Evolutionary conservation across 495 filamentous ascomycete genomes (phyloP), one percentile per base, ranked within the genome.

Genomic region (Podospora conica): DNA sequence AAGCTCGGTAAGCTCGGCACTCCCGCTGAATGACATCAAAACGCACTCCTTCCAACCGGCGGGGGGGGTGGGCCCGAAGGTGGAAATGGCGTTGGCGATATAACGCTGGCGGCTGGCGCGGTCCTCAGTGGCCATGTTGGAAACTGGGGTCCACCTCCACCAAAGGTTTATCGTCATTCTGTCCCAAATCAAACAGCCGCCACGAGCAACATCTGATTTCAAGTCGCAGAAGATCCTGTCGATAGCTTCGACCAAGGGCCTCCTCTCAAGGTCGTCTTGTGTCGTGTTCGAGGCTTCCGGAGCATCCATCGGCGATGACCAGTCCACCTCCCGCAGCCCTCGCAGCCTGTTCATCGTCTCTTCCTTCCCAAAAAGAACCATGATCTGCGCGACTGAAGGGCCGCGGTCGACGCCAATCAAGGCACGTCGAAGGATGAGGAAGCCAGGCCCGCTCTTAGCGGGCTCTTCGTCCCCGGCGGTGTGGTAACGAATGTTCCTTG

Each of bases 391-490:
- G 22, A 90, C 76, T 2, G 79, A 71, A 12, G 89, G 87, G 0
- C 91, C 91, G 3, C 83, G 76, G 10, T 77, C 76, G 9, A 82
- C 84, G 20, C 78, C 88, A 0, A 80, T 73, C 29, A 94, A 59
- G 1, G 87, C 87, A 86, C 91, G 90, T 58, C 91, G 84, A 62
- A 93, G 75, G 66, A 88, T 84, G 54, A 81, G 77, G 69, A 87
- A 79, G 8, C 54, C 31, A 24, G 55, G n/a, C 21, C 55, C 23
- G 10, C 1, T 0, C 5, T 2, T 57, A 21, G 23, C 3, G 40
- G 15, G 15, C n/a, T 48, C 15, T 8, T 48, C 1, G 18, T 48
- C 11, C 40, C 5, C 3, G 33, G 15, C 15, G 33, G 33, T 48
- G 40, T 48, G 6, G 40, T 48, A 48, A n/a, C 18, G 40, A n/a